Percentiles rank a stretch among this genome's conserved stretches.
Conservation (phyloP, 495 filamentous ascomycete species). For the Acidiella bohemica region DNA sequence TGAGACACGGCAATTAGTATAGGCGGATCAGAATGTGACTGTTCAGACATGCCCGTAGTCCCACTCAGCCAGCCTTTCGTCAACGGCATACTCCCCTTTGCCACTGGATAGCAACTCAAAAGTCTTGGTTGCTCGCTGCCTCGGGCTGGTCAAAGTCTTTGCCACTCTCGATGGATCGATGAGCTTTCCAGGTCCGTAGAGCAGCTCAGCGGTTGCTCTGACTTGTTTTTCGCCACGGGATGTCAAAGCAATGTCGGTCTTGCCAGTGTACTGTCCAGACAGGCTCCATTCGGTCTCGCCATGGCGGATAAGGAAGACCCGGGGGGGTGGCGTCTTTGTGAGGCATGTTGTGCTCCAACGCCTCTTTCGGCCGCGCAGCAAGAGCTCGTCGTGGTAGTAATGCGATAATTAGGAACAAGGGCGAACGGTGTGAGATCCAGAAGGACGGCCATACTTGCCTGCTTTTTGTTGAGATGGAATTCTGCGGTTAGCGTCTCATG, state of each 20-base stretch:
- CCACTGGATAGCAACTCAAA: slow-evolving; percentile 19
- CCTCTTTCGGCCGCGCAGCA: no score
- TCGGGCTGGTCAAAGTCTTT: slow-evolving; percentile 20
- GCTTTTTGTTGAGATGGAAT: background rate
- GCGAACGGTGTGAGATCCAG: background rate
- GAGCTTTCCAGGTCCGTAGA: slow-evolving; percentile 22
- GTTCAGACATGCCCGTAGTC: slow-evolving; percentile 24
- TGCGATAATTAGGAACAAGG: background rate
- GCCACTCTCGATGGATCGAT: slow-evolving; percentile 22
- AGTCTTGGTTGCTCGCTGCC: slow-evolving; percentile 21
- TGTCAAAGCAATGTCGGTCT: slow-evolving; percentile 23
- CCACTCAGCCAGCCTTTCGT: slow-evolving; percentile 26
- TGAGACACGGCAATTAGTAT: no score
- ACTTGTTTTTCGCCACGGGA: slow-evolving; percentile 21
- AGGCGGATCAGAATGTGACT: no score
- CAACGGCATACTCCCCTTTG: slow-evolving; percentile 7
- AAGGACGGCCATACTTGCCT: background rate
- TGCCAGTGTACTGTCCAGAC: slow-evolving; percentile 24
- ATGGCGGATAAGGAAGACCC: slow-evolving; percentile 27
- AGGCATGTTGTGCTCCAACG: slow-evolving; percentile 16
- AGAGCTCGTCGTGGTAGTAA: background rate
- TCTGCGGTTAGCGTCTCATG: background rate
- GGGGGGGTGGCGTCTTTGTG: slow-evolving; percentile 24
- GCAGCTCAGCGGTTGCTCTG: slow-evolving; percentile 9
- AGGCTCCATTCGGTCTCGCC: slow-evolving; percentile 27